Evolutionary conservation across 129 eudicot species (phyloP).

Genomic region (Glebionis coronaria): DNA sequence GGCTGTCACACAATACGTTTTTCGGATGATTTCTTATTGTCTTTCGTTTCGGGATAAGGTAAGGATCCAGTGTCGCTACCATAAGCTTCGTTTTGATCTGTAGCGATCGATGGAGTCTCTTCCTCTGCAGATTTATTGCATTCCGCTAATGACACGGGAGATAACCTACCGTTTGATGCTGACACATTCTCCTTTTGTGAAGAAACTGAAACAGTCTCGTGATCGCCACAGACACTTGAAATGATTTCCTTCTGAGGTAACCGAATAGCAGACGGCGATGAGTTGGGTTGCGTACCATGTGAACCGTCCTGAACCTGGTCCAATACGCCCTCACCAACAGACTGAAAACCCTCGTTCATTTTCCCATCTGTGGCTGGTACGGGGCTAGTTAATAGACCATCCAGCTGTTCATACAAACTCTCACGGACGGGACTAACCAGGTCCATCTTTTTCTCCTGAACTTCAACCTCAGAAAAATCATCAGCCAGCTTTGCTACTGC

Average conservation of each 20-base stretch:
- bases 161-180: conserved; percentile 34
- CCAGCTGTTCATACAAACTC: background rate
- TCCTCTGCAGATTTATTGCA: conserved; percentile 42
- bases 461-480: conserved; percentile 22
- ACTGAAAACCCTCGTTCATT: conserved; percentile 18
- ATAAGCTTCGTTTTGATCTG: conserved; percentile 36
- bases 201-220: conserved; percentile 41
- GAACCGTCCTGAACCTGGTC: conserved; percentile 26
- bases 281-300: conserved; percentile 12
- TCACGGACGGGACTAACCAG: conserved; percentile 1
- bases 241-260: conserved; percentile 26
- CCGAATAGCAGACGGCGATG: background rate
- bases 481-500: conserved; percentile 23
- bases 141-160: conserved; percentile 43
- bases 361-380: conserved; percentile 18
- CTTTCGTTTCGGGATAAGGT: conserved; percentile 39
- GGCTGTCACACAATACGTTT: conserved; percentile 64
- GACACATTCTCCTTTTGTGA: conserved; percentile 52
- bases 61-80: conserved; percentile 39
- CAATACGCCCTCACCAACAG: conserved; percentile 22
- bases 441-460: conserved; percentile 29
- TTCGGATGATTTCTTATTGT: conserved; percentile 27
- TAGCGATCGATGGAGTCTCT: conserved; percentile 36
- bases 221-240: conserved; percentile 32
- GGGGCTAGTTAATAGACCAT: conserved; percentile 13